phyloP scores from a whole-genome alignment of 2,329 filamentous ascomycete species.

The Dothideomycetidae sp. region DNA sequence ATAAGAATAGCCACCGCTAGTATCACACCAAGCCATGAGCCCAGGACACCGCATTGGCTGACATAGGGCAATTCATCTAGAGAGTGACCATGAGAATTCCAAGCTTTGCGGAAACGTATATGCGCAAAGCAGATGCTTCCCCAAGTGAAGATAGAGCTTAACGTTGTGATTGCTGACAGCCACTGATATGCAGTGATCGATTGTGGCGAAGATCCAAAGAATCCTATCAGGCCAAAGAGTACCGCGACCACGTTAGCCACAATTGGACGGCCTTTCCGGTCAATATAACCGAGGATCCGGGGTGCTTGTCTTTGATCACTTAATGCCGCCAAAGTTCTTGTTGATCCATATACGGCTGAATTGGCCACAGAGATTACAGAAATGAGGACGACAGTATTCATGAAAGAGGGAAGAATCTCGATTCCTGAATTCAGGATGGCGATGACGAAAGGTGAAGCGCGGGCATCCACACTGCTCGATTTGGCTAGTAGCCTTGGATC shows the following conservation, averaged over 20 bases:
- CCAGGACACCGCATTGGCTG: slow-evolving; percentile 62
- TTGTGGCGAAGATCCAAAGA: slow-evolving; percentile 39
- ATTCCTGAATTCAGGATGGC: slow-evolving; percentile 75
- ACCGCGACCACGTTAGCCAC: slow-evolving; percentile 32
- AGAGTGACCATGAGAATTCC: slow-evolving; percentile 46
- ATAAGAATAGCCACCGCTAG: slow-evolving; percentile 64
- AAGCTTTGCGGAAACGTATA: slow-evolving; percentile 50
- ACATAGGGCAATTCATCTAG: slow-evolving; percentile 66
- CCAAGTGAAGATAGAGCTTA: slow-evolving; percentile 65
- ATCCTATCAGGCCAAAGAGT: slow-evolving; percentile 45
- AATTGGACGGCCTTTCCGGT: slow-evolving; percentile 45
- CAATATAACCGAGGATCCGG: slow-evolving; percentile 44
- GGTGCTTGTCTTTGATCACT: slow-evolving; percentile 59
- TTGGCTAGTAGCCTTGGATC: slow-evolving; percentile 49
- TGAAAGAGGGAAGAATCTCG: slow-evolving; percentile 64
- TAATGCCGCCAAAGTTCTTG: slow-evolving; percentile 74
- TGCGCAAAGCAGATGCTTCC: slow-evolving; percentile 51
- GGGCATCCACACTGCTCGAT: slow-evolving; percentile 46
- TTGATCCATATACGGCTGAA: slow-evolving; percentile 81
- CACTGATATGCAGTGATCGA: slow-evolving; percentile 43
- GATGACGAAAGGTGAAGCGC: slow-evolving; percentile 84
- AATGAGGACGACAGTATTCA: slow-evolving; percentile 91
- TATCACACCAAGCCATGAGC: slow-evolving; percentile 64
- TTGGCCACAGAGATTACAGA: slow-evolving; percentile 86
- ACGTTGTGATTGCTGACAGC: slow-evolving; percentile 56